phyloP scores from a whole-genome alignment of 257 asterid genomes.

The Jacaranda copaia region DNA sequence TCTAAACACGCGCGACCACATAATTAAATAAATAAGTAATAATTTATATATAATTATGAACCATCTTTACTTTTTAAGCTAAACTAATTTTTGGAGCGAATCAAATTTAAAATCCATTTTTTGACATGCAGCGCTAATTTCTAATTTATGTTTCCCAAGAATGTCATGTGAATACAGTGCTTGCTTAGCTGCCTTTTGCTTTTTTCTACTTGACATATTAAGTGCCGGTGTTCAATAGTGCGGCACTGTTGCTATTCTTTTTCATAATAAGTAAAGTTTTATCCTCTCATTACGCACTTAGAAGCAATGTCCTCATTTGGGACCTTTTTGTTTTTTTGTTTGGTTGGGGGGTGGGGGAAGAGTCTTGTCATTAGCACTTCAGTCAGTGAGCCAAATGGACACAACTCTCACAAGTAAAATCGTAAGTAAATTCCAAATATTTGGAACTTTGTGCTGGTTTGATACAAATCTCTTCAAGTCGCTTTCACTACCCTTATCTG shows the following conservation, averaged over 20 bases:
- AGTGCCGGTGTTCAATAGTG: neutral
- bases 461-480: neutral
- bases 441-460: neutral
- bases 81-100: too few species aligned
- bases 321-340: neutral
- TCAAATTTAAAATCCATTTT: too few species aligned
- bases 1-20: too few species aligned
- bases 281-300: neutral
- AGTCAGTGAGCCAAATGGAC: neutral
- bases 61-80: too few species aligned
- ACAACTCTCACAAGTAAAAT: neutral
- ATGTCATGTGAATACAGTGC: neutral
- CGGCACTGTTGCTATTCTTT: neutral
- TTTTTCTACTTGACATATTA: neutral
- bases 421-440: neutral
- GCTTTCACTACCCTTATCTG: neutral
- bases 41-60: too few species aligned
- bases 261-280: neutral
- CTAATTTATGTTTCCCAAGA: neutral
- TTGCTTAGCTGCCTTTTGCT: constrained; percentile 11
- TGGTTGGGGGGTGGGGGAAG: too few species aligned
- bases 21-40: too few species aligned
- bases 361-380: neutral
- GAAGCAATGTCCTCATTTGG: neutral
- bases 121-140: too few species aligned